Base-by-base conservation (phyloP, 495 filamentous ascomycete genomes). In the Podospora conica region DNA sequence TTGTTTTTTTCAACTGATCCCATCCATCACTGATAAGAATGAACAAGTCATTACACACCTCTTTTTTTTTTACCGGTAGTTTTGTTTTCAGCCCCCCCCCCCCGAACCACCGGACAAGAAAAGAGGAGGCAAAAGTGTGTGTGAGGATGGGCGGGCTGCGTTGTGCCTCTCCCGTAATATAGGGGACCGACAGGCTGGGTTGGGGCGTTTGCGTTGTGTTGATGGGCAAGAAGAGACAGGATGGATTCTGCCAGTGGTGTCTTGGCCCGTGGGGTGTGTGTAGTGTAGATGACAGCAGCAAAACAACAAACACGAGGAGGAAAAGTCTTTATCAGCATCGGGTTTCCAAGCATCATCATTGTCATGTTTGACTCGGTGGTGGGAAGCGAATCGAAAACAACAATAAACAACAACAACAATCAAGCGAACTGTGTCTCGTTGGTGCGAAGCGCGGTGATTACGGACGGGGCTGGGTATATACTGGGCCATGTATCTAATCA, bases 1-100 rank as follows among this genome's bases (percentile, higher is more conserved):
- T 48, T 48, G 18, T 15, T 48, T 48, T 9, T n/a, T 18, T 48
- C 40, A 67, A 64, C 53, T 61, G 61, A 58, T 63, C 66, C 57
- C n/a, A 60, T 64, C 57, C n/a, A 60, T 64, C 61, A 66, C 65
- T 59, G 60, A 31, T 60, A 53, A 66, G 64, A 63, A 66, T 66
- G 64, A 58, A 48, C 40, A 48, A 48, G 40, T 48, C 40, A 48
- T 48, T 48, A 48, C 4, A 48, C 29, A 40, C 33, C 33, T 29
- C 29, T 31, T 31, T 7, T 48, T 48, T 48, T n/a, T n/a, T n/a
- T n/a, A n/a, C n/a, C n/a, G n/a, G n/a, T n/a, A n/a, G 40, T 48
- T 48, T 18, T 48, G 11, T 48, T 48, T 48, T 48, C 40, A 18
- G 12, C 33, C 54, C 54, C 11, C 54, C 22, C 12, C n/a, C 48